These are phyloP conservation scores for Dipodascus geniculatus DNA, from an alignment of 805 yeast genomes.

Conservation along the genomic window DNA sequence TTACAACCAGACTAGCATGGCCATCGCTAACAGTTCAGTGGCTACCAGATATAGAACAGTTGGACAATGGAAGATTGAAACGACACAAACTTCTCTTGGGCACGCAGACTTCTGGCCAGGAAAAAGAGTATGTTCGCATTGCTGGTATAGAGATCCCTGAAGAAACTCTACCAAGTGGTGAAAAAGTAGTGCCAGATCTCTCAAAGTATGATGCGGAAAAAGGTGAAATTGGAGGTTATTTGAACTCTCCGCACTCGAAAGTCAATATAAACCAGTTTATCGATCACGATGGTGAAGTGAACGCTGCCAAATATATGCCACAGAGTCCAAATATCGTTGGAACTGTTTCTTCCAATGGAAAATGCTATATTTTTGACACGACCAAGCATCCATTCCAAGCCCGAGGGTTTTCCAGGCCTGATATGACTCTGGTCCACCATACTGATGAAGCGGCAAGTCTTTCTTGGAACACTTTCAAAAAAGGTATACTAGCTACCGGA, in stretches of 20 bases:
- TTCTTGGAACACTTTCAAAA: constrained; percentile 57
- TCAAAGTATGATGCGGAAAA: constrained; percentile 28
- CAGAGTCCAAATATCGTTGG: constrained; percentile 79
- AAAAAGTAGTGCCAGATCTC: constrained; percentile 16
- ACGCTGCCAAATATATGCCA: constrained; percentile 63
- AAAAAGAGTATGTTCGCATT: constrained; percentile 35
- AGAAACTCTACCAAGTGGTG: not conserved
- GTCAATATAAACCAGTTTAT: constrained; percentile 43
- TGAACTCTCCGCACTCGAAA: constrained; percentile 23
- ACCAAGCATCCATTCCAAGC: constrained; percentile 62
- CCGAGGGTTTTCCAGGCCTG: constrained; percentile 33
- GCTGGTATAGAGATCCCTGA: constrained; percentile 24
- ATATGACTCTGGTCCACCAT: constrained; percentile 36
- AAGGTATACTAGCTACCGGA: constrained; percentile 47
- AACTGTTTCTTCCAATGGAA: constrained; percentile 55
- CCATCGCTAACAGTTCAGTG: constrained; percentile 52
- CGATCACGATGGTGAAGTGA: constrained; percentile 61
- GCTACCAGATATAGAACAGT: constrained; percentile 41
- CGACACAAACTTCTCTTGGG: constrained; percentile 41
- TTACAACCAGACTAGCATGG: constrained; percentile 47
- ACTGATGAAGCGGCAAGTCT: constrained; percentile 45
- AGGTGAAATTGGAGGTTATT: constrained; percentile 25
- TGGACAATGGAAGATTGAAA: constrained; percentile 7
- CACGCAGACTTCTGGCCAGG: constrained; percentile 50
- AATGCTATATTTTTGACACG: constrained; percentile 59